phyloP scores from a whole-genome alignment of 2,329 filamentous ascomycete genomes.

The Tympanopsis confertula region DNA sequence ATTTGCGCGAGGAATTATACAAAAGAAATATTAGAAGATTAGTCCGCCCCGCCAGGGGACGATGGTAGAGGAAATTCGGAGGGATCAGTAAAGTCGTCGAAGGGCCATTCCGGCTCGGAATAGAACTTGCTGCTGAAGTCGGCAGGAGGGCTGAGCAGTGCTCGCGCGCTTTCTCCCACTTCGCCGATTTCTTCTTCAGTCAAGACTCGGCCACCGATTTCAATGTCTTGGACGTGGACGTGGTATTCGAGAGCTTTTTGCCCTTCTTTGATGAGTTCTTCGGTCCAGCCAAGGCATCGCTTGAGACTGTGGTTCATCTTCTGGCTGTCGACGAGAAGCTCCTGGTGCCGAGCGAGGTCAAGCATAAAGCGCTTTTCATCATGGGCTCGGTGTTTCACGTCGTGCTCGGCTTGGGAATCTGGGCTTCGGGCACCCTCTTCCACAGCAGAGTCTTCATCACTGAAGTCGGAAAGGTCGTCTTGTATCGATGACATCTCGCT shows the following conservation, averaged over 20 bases:
- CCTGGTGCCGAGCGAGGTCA: conserved; percentile 57
- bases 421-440: conserved; percentile 18
- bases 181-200: conserved; percentile 8
- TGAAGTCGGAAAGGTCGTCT: conserved; percentile 20
- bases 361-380: conserved; percentile 55
- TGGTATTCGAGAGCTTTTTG: conserved; percentile 55
- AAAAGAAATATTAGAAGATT: no score
- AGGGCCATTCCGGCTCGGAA: no score
- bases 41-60: no score
- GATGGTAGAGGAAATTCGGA: no score
- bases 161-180: background rate
- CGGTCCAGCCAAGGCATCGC: conserved; percentile 55
- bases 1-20: no score
- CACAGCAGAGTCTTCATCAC: conserved; percentile 20
- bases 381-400: conserved; percentile 32
- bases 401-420: conserved; percentile 12
- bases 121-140: no score
- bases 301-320: conserved; percentile 63
- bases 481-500: conserved; percentile 9
- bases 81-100: no score
- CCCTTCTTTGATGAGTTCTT: conserved; percentile 57
- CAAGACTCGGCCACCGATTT: conserved; percentile 54
- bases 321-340: conserved; percentile 55
- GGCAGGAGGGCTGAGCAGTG: background rate
- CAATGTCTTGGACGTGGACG: conserved; percentile 49